These are phyloP conservation scores for Limnomonas spitsbergensis DNA, from an alignment of 139 green algal species.

Conservation along the genomic window DNA sequence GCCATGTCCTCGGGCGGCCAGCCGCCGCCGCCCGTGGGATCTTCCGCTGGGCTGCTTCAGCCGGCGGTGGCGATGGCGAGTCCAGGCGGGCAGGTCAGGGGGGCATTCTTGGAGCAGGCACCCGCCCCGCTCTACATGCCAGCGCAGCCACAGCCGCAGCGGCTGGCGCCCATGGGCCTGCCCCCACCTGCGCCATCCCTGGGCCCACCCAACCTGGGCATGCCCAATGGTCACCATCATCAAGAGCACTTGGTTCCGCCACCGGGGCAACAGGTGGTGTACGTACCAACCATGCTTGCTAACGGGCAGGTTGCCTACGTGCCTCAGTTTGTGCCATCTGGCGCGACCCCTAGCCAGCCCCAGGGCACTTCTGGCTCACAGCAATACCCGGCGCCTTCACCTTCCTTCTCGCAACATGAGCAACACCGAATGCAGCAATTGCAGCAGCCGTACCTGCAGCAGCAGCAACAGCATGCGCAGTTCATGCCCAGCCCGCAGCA, in stretches of 20 bases:
- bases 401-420: no score
- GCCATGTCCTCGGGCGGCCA: not conserved
- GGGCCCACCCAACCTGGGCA: not conserved
- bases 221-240: not conserved
- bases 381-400: no score
- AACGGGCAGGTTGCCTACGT: constrained; percentile 42
- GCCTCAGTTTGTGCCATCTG: constrained; percentile 14
- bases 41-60: not conserved
- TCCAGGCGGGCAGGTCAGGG: not conserved
- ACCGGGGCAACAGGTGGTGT: constrained; percentile 24
- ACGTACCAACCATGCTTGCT: constrained; percentile 28
- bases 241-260: not conserved
- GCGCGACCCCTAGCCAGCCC: not conserved
- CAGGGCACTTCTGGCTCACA: not conserved
- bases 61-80: not conserved
- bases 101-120: not conserved
- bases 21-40: not conserved
- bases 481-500: no score
- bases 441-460: no score
- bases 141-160: not conserved
- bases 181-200: not conserved
- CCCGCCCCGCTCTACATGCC: not conserved
- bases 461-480: no score
- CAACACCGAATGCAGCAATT: no score
- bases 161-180: no score